These are phyloP conservation scores for Termitomyces sp. DNA, from an alignment of 768 basidiomycete genomes.

Conservation along the genomic window DNA sequence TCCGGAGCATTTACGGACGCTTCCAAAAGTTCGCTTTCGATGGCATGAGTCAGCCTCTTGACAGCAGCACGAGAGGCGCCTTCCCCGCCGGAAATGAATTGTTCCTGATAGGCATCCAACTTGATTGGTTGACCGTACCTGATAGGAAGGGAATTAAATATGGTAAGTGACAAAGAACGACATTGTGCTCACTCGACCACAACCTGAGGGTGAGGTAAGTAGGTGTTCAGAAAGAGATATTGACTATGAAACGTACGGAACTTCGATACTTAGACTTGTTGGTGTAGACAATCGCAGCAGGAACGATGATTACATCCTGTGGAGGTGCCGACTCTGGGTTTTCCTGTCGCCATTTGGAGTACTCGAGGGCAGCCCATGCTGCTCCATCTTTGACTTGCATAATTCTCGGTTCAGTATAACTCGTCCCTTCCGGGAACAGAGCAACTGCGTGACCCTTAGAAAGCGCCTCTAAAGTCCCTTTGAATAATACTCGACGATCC, in stretches of 20 bases:
- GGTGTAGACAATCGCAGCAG: conserved; percentile 88
- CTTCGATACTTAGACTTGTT: conserved; percentile 96
- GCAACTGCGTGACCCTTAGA: conserved; percentile 79
- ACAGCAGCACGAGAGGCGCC: conserved; percentile 73
- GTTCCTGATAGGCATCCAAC: conserved; percentile 65
- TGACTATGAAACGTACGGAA: conserved; percentile 49
- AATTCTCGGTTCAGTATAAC: conserved; percentile 90
- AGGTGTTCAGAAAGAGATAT: conserved; percentile 10
- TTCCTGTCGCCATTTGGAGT: conserved; percentile 69
- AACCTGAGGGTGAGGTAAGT: conserved; percentile 34
- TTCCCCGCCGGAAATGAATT: conserved; percentile 69
- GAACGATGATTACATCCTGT: conserved; percentile 62
- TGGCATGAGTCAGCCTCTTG: conserved; percentile 74
- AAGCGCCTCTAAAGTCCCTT: conserved; percentile 84
- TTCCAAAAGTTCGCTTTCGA: conserved; percentile 66
- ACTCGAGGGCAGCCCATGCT: conserved; percentile 93
- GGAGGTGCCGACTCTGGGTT: conserved; percentile 37
- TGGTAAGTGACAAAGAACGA: background rate
- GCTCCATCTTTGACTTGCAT: conserved; percentile 93
- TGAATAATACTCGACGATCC: conserved; percentile 84
- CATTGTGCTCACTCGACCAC: conserved; percentile 59
- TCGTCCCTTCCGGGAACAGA: conserved; percentile 90
- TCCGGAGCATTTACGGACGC: conserved; percentile 89
- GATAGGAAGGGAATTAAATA: conserved; percentile 1
- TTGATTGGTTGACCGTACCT: conserved; percentile 84